Evolutionary conservation across 2,329 filamentous ascomycete species (phyloP).

Genomic region (Blastomyces percursus): DNA sequence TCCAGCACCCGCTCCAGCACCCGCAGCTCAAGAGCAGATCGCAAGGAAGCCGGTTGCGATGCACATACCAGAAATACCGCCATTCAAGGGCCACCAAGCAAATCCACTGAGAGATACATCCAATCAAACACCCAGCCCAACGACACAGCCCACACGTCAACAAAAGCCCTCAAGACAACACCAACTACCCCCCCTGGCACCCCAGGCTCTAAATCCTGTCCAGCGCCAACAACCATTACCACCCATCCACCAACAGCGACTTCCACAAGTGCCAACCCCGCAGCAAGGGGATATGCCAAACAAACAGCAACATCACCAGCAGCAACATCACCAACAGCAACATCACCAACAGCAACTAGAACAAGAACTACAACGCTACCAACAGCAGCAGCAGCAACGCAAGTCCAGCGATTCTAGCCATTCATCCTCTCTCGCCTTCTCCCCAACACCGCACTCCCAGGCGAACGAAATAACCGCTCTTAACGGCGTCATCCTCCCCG

Average conservation of each 20-base stretch:
- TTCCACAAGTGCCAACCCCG: conserved; percentile 28
- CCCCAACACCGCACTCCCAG: conserved; percentile 29
- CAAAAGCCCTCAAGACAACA: conserved; percentile 17
- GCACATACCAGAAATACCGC: conserved; percentile 24
- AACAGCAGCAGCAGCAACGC: conserved; percentile 8
- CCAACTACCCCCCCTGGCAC: conserved; percentile 22
- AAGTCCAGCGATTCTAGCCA: conserved; percentile 11
- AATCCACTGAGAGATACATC: conserved; percentile 14
- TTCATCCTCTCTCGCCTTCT: conserved; percentile 11
- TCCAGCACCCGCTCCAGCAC: conserved; percentile 9
- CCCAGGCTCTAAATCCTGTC: conserved; percentile 10
- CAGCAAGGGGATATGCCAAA: conserved; percentile 46
- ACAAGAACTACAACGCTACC: conserved; percentile 20
- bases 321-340: conserved; percentile 9
- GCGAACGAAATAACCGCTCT: conserved; percentile 71
- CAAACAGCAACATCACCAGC: conserved; percentile 6
- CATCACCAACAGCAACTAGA: conserved; percentile 9
- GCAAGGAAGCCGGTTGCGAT: conserved; percentile 21
- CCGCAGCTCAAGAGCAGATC: conserved; percentile 11
- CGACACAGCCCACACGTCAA: conserved; percentile 2
- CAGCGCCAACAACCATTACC: conserved; percentile 8
- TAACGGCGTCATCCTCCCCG: conserved; percentile 83
- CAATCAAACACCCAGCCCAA: conserved; percentile 8
- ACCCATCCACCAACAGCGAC: conserved; percentile 9
- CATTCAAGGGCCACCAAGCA: conserved; percentile 21